Evolutionary conservation across 768 basidiomycete species (phyloP).

Genomic region (Phylloporus sp.): DNA sequence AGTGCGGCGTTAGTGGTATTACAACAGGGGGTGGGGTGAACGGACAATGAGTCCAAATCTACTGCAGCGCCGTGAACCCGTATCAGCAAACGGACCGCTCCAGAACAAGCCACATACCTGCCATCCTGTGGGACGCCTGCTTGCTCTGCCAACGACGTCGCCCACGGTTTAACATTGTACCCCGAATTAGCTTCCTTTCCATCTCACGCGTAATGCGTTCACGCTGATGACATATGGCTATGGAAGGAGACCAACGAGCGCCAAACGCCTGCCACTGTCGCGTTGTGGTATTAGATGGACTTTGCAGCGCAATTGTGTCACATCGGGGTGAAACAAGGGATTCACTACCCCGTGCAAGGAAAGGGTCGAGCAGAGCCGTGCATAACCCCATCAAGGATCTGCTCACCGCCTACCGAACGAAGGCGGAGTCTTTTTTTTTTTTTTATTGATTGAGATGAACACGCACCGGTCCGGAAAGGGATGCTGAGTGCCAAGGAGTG

Average conservation of each 20-base stretch:
- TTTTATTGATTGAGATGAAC: not conserved
- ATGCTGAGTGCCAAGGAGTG: not conserved
- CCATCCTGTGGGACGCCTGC: constrained; percentile 20
- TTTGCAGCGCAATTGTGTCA: not conserved
- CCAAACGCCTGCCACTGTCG: not conserved
- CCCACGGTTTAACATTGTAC: not conserved
- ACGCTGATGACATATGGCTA: not conserved
- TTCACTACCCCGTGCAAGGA: not conserved
- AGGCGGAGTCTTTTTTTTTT: not conserved
- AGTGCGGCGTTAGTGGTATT: constrained; percentile 17
- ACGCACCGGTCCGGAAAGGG: constrained; percentile 14
- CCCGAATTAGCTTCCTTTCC: not conserved
- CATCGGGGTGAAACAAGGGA: not conserved
- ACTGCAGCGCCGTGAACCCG: constrained; percentile 1
- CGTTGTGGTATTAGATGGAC: not conserved
- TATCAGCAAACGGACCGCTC: not conserved
- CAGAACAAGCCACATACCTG: not conserved
- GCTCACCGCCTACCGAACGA: not conserved
- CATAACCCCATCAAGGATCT: not conserved
- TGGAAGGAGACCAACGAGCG: too few species aligned
- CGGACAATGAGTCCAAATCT: constrained; percentile 12
- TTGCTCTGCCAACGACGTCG: not conserved
- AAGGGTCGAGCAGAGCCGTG: not conserved
- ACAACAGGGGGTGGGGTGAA: constrained; percentile 15
- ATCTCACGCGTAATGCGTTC: not conserved